Evolutionary conservation across 2,329 filamentous ascomycete genomes (phyloP), one percentile per base, ranked within the genome.

Genomic region (Pseudogymnoascus sp.): DNA sequence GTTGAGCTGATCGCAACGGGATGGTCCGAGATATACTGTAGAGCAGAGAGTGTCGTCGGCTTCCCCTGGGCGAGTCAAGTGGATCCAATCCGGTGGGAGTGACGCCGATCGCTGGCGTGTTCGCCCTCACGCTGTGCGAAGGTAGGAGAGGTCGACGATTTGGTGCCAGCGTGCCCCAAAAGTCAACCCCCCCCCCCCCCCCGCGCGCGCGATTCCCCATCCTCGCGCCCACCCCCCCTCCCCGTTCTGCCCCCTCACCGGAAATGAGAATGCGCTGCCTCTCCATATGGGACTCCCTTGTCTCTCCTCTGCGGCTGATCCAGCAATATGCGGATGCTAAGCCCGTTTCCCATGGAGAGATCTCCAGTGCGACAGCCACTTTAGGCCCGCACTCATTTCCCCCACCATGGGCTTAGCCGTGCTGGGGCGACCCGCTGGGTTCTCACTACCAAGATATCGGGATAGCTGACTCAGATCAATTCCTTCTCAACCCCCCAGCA

Each of bases 401-500:
- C 51, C 51, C 51, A 57, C 51, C 51, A 57, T 57, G 51, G 51
- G 51, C 51, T 57, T 57, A 29, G 29, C 51, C 29, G 51, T 31
- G 29, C 51, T 57, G 51, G 45, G 51, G 6, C 26, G 4, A 31
- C 51, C 51, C 51, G 26, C n/a, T 18, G 51, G 51, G 47, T 54
- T 7, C 51, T 34, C 51, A 57, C n/a, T 57, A 57, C 51, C 51
- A 57, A 57, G 51, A 57, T 57, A 57, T 57, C 51, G 51, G 51
- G 51, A 57, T 57, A 34, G 51, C 51, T 57, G 51, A 57, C 51
- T 57, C n/a, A 57, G 51, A 57, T 57, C 51, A 57, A 57, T 57
- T 34, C 51, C 29, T 18, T 57, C 5, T 7, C 34, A n/a, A 34
- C n/a, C 51, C 47, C 51, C 51, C 51, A 34, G 51, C 10, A 31